Evolutionary conservation across 768 basidiomycete genomes (phyloP), one percentile per base, ranked within the genome.

Genomic region (Lanmaoa pseudosensibilis): DNA sequence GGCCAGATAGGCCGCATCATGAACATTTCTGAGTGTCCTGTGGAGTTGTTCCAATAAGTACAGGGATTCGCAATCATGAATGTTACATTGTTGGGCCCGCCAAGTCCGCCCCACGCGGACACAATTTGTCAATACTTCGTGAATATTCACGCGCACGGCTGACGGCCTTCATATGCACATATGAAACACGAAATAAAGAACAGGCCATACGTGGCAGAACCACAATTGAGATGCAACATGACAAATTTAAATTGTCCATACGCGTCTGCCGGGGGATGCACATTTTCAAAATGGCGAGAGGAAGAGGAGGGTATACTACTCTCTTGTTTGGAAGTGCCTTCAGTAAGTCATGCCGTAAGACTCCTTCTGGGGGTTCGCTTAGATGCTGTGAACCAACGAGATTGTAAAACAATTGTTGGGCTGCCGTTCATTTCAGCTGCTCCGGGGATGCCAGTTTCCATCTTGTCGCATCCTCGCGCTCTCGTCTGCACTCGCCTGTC

Each of bases 21-120:
- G 34, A 33, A 16, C 18, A 23, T 38, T 45, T n/a, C 5, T 15
- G 15, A 19, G 15, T 5, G 16, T 50, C 30, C 53, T 48, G 48
- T 52, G 59, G 59, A 56, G 44, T 49, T 37, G n/a, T 60, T 23
- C 21, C 16, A 15, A 44, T 32, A 25, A 25, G 25, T 25, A 2
- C 5, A 23, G 41, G 18, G 18, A 39, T 39, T n/a, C 4, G 10
- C 18, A 13, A 19, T 19, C 39, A 40, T 40, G 39, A 19, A n/a
- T n/a, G n/a, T n/a, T 27, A 27, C 27, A 27, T 27, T 21, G 19
- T 41, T 21, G 21, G 12, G 19, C 7, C 6, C 19, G 13, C 40
- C 25, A 27, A 44, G 25, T 44, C 23, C 23, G 16, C 3, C 6
- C 16, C 23, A 5, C 25, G 2, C 5, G 43, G 25, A 10, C 9